A percentile compares a stretch with the other conserved stretches of the same genome.
Evolutionary conservation across 257 asterid species (phyloP).

Genomic region (Fraxinus americana): DNA sequence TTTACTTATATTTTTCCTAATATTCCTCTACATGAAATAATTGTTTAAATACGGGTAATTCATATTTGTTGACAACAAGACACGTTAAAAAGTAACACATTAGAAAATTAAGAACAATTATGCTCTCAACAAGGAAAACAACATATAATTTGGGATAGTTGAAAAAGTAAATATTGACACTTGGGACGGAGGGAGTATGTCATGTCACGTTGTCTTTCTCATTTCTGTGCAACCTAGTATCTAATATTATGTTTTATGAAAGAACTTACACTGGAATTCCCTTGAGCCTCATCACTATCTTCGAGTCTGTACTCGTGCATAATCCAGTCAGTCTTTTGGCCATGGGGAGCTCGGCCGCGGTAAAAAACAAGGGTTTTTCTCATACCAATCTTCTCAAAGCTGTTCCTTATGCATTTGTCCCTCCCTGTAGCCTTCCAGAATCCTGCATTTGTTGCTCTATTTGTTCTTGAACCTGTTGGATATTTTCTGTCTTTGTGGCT

Average conservation of each 20-base stretch:
- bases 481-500: slow-evolving; percentile 95
- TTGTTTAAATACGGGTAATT: no score
- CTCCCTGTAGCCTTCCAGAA: slow-evolving; percentile 97
- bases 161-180: no score
- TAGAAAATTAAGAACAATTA: no score
- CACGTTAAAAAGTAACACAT: no score
- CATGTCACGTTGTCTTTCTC: no score
- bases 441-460: slow-evolving; percentile 84
- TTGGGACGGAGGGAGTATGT: no score
- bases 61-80: no score
- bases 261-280: slow-evolving; percentile 35
- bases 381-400: slow-evolving; percentile 77
- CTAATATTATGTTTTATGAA: not conserved
- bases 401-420: slow-evolving; percentile 83
- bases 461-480: slow-evolving; percentile 87
- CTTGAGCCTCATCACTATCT: slow-evolving; percentile 46
- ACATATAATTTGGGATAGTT: no score
- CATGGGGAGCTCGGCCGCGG: slow-evolving; percentile 91
- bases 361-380: slow-evolving; percentile 89
- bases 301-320: slow-evolving; percentile 91
- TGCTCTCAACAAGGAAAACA: no score
- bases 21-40: no score
- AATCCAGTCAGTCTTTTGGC: slow-evolving; percentile 90
- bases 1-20: no score
- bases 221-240: no score